phyloP scores from a whole-genome alignment of 2,329 filamentous ascomycete genomes.

The Stachybotrys chartarum region DNA sequence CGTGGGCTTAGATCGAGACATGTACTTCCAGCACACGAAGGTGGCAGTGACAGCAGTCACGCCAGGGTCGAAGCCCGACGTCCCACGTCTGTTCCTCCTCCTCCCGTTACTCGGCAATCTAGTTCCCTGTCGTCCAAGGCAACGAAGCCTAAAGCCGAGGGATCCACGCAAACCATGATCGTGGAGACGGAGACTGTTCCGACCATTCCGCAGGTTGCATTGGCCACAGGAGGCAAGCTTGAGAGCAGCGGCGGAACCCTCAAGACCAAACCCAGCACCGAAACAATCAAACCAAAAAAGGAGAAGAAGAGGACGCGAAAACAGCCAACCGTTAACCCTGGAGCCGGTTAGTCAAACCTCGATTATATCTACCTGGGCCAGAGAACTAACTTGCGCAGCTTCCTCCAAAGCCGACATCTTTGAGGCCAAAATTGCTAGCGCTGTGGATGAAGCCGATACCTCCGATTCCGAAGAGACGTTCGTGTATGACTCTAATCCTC shows the following conservation, averaged over 20 bases:
- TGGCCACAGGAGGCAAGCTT: conserved; percentile 58
- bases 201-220: conserved; percentile 76
- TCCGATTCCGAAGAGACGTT: conserved; percentile 98
- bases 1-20: conserved; percentile 40
- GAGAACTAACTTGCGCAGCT: conserved; percentile 38
- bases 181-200: conserved; percentile 95
- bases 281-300: conserved; percentile 91
- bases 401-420: conserved; percentile 98
- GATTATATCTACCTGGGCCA: conserved; percentile 6
- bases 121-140: conserved; percentile 57
- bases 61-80: conserved; percentile 34
- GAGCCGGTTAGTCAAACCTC: conserved; percentile 56
- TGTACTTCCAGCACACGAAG: conserved; percentile 43
- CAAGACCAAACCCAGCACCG: conserved; percentile 81
- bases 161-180: conserved; percentile 84
- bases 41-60: conserved; percentile 60
- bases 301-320: conserved; percentile 84
- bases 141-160: conserved; percentile 65
- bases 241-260: conserved; percentile 65
- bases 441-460: conserved; percentile 91
- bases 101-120: conserved; percentile 57
- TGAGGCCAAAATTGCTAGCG: conserved; percentile 91
- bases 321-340: conserved; percentile 60
- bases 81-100: conserved; percentile 40
- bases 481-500: conserved; percentile 96